Percentiles rank a stretch among this genome's conserved stretches.
These are phyloP conservation scores for Tanacetum coccineum DNA, from an alignment of 129 eudicot genomes.

Conservation along the genomic window DNA sequence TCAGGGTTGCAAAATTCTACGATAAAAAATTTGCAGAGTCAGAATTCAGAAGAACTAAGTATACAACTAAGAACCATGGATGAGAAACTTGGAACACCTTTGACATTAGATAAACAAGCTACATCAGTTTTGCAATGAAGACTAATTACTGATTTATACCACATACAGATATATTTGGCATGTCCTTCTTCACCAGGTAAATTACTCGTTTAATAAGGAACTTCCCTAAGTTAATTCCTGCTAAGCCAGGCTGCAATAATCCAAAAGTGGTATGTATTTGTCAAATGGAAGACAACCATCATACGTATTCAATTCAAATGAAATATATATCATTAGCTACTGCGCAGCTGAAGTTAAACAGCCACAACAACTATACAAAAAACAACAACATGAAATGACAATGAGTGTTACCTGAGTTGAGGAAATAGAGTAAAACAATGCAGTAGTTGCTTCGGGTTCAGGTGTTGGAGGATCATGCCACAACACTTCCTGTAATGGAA, in stretches of 20 bases:
- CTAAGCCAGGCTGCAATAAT: slow-evolving; percentile 84
- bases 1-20: slow-evolving; percentile 93
- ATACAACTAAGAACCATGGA: slow-evolving; percentile 1
- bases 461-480: slow-evolving; percentile 96
- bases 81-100: neutral
- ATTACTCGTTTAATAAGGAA: slow-evolving; percentile 94
- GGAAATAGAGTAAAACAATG: slow-evolving; percentile 92
- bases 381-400: neutral
- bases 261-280: slow-evolving; percentile 16
- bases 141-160: neutral
- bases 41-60: neutral
- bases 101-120: neutral
- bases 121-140: slow-evolving; percentile 9
- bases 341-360: neutral
- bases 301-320: neutral
- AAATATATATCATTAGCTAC: slow-evolving; percentile 4
- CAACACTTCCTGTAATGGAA: slow-evolving; percentile 66
- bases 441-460: slow-evolving; percentile 89
- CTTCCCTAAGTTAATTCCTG: slow-evolving; percentile 93
- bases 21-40: slow-evolving; percentile 12
- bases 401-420: slow-evolving; percentile 68
- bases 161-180: slow-evolving; percentile 83
- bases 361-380: slow-evolving; percentile 5
- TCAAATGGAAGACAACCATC: slow-evolving; percentile 16
- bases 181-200: slow-evolving; percentile 81